Conservation (phyloP, 192 early-diverging fungal genomes). For the Coemansia erecta region DNA sequence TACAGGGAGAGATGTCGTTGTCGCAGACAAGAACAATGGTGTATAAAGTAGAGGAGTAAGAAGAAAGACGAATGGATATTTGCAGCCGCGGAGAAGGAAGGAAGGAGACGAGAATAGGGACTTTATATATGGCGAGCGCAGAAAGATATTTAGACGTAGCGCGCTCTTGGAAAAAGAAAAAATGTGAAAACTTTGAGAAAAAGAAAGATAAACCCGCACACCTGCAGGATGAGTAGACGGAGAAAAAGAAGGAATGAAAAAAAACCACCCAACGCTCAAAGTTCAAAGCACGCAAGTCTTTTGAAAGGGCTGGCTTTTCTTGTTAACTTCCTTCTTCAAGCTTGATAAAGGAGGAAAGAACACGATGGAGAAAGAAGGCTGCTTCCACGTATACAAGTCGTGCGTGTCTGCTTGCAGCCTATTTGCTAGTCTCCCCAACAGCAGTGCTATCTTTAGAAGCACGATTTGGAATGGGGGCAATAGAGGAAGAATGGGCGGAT, state of each 20-base stretch:
- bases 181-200: constrained; percentile 1
- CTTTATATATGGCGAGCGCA: background rate
- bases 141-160: background rate
- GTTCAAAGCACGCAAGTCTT: background rate
- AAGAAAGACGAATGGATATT: background rate
- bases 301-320: constrained; percentile 6
- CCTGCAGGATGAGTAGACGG: no score
- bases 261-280: no score
- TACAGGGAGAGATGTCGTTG: background rate
- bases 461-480: background rate
- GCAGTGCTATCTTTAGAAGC: no score
- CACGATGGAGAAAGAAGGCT: background rate
- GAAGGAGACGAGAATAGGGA: constrained; percentile 1
- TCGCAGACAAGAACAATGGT: constrained; percentile 14
- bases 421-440: constrained; percentile 1
- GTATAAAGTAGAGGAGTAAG: background rate
- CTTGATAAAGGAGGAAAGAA: constrained; percentile 4
- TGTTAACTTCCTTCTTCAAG: constrained; percentile 11
- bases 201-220: constrained; percentile 5
- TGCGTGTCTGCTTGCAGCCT: background rate
- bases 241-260: no score
- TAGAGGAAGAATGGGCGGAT: background rate
- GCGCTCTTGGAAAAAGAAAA: constrained; percentile 8
- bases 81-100: background rate
- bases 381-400: constrained; percentile 4